Percentiles rank a stretch among this genome's conserved stretches.
Evolutionary conservation across 2,329 filamentous ascomycete genomes (phyloP).

Genomic region (Talaromyces piceae): DNA sequence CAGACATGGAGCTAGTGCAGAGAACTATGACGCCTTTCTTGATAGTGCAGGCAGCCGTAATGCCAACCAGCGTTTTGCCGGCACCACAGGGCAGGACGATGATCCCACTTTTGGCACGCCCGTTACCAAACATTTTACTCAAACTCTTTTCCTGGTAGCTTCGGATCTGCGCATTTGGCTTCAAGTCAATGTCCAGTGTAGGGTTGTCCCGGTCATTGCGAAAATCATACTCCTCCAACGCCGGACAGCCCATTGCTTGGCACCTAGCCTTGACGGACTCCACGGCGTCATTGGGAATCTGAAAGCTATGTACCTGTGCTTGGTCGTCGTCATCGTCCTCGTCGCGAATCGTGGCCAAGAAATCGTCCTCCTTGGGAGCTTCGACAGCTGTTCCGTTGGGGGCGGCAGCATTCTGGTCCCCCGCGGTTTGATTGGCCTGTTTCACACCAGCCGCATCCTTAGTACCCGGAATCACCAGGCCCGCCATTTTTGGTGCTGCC

Average conservation of each 20-base stretch:
- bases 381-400: constrained; percentile 32
- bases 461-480: constrained; percentile 86
- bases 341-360: constrained; percentile 61
- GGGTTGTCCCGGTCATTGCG: constrained; percentile 82
- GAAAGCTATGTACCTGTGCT: constrained; percentile 85
- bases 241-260: constrained; percentile 74
- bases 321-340: constrained; percentile 79
- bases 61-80: constrained; percentile 95
- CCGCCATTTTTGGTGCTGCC: constrained; percentile 76
- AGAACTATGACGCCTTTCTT: constrained; percentile 94
- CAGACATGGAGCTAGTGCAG: constrained; percentile 96
- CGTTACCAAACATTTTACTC: constrained; percentile 99
- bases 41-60: constrained; percentile 94
- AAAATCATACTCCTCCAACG: constrained; percentile 96
- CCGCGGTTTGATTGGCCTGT: constrained; percentile 51
- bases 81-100: constrained; percentile 95
- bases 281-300: constrained; percentile 75
- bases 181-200: constrained; percentile 87
- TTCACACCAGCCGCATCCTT: constrained; percentile 84
- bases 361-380: constrained; percentile 53
- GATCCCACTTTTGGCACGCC: constrained; percentile 91
- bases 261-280: constrained; percentile 86
- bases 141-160: constrained; percentile 95
- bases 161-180: constrained; percentile 81
- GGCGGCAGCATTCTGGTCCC: constrained; percentile 19